These are phyloP conservation scores for Malbranchea cinnamomea DNA, from an alignment of 2,329 filamentous ascomycete genomes.

Conservation along the genomic window DNA sequence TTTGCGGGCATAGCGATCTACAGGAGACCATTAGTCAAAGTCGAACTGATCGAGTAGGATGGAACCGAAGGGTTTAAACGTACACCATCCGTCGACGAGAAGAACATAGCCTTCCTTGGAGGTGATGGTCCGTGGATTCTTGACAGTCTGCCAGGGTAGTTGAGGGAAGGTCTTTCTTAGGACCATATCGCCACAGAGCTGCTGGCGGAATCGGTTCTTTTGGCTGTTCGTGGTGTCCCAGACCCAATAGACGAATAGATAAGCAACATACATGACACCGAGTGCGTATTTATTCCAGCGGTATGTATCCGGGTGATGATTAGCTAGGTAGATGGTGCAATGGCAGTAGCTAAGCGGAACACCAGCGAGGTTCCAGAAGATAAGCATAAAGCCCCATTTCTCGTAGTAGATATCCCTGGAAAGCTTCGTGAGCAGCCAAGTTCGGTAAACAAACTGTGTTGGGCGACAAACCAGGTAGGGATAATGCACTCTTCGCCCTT, in stretches of 20 bases:
- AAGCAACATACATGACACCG: constrained; percentile 49
- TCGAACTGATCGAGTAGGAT: neutral
- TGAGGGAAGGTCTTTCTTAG: constrained; percentile 74
- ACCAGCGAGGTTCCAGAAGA: constrained; percentile 92
- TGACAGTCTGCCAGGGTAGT: constrained; percentile 71
- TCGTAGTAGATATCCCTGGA: constrained; percentile 87
- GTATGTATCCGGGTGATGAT: constrained; percentile 64
- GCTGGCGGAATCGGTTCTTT: constrained; percentile 79
- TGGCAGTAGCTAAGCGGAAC: constrained; percentile 88
- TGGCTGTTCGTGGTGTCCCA: constrained; percentile 89
- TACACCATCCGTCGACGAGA: constrained; percentile 72
- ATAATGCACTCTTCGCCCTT: constrained; percentile 88
- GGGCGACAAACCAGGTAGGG: constrained; percentile 52
- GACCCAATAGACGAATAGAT: constrained; percentile 74
- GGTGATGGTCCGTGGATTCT: constrained; percentile 66
- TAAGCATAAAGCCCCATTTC: constrained; percentile 95
- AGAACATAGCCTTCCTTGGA: constrained; percentile 61
- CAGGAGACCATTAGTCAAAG: constrained; percentile 1
- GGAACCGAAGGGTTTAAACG: constrained; percentile 17
- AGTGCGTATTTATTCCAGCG: constrained; percentile 58
- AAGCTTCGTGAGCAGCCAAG: too few relatives aligned
- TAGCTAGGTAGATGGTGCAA: constrained; percentile 79
- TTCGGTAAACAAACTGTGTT: neutral
- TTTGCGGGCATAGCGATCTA: constrained; percentile 59
- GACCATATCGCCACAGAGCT: constrained; percentile 48